Conservation (phyloP, 2,329 filamentous ascomycete genomes). For the Taxawa tesnikishii region DNA sequence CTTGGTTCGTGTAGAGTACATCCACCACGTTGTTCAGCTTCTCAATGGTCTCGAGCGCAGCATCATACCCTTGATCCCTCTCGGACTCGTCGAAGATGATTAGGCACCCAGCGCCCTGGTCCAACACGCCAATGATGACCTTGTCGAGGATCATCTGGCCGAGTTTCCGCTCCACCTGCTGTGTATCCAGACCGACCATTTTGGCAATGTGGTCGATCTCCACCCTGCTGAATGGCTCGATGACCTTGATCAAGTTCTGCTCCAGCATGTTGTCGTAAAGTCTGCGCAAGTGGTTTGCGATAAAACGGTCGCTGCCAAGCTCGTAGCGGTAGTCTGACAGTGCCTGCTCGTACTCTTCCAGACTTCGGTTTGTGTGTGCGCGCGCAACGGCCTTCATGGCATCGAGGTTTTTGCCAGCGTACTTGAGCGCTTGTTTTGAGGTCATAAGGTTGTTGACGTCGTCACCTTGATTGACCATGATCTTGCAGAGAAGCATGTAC, state of each 20-base stretch:
- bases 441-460: constrained; percentile 92
- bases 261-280: constrained; percentile 98
- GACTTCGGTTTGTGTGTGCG: constrained; percentile 85
- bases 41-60: constrained; percentile 86
- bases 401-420: constrained; percentile 88
- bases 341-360: constrained; percentile 94
- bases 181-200: constrained; percentile 92
- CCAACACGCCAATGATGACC: constrained; percentile 92
- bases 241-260: constrained; percentile 99
- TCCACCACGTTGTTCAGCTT: constrained; percentile 97
- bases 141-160: constrained; percentile 99
- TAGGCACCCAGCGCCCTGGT: constrained; percentile 93
- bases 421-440: constrained; percentile 93
- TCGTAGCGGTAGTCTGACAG: constrained; percentile 85
- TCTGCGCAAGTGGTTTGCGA: constrained; percentile 88
- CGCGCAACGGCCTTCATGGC: constrained; percentile 98
- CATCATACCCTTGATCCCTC: constrained; percentile 86
- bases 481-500: constrained; percentile 99
- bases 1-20: constrained; percentile 94
- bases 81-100: constrained; percentile 95
- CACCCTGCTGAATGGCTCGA: constrained; percentile 94
- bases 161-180: constrained; percentile 95
- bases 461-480: constrained; percentile 95
- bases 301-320: constrained; percentile 87
- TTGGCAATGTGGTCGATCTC: constrained; percentile 95